A percentile compares a stretch with the other conserved stretches of the same genome.
Evolutionary conservation across 495 filamentous ascomycete species (phyloP).

Genomic region (Daldinia loculata): DNA sequence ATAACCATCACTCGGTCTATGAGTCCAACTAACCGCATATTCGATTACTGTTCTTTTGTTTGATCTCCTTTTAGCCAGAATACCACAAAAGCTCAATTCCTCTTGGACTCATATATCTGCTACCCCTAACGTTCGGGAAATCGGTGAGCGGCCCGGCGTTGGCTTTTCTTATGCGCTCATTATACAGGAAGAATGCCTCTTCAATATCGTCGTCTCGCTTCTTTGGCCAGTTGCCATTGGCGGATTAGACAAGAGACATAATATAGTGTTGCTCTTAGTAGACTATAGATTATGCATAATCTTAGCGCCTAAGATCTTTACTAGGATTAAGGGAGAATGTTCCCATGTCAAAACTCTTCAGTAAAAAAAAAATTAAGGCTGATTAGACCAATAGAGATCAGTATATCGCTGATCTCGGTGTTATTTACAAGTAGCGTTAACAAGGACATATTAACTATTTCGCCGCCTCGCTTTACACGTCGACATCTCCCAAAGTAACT

Average conservation of each 20-base stretch:
- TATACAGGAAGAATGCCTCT: slow-evolving; percentile 35
- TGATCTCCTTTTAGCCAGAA: slow-evolving; percentile 62
- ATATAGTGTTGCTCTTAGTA: slow-evolving; percentile 10
- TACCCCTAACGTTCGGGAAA: slow-evolving; percentile 53
- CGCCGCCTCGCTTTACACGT: neutral
- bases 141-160: slow-evolving; percentile 57
- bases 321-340: slow-evolving; percentile 10
- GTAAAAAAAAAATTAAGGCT: slow-evolving; percentile 19
- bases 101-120: slow-evolving; percentile 35
- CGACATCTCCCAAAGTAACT: slow-evolving; percentile 1
- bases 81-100: slow-evolving; percentile 31
- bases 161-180: slow-evolving; percentile 26
- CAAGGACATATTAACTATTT: slow-evolving; percentile 11
- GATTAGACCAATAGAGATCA: slow-evolving; percentile 23
- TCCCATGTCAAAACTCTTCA: slow-evolving; percentile 14
- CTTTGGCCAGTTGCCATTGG: slow-evolving; percentile 31
- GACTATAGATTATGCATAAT: slow-evolving; percentile 22
- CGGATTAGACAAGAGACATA: slow-evolving; percentile 22
- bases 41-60: slow-evolving; percentile 43
- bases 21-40: slow-evolving; percentile 32
- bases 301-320: slow-evolving; percentile 17
- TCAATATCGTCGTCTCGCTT: slow-evolving; percentile 36
- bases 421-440: neutral
- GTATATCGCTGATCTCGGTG: slow-evolving; percentile 1
- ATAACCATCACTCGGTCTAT: slow-evolving; percentile 20